Base-by-base conservation (phyloP, 108 stramenopile genomes). In the Seminavis robusta region DNA sequence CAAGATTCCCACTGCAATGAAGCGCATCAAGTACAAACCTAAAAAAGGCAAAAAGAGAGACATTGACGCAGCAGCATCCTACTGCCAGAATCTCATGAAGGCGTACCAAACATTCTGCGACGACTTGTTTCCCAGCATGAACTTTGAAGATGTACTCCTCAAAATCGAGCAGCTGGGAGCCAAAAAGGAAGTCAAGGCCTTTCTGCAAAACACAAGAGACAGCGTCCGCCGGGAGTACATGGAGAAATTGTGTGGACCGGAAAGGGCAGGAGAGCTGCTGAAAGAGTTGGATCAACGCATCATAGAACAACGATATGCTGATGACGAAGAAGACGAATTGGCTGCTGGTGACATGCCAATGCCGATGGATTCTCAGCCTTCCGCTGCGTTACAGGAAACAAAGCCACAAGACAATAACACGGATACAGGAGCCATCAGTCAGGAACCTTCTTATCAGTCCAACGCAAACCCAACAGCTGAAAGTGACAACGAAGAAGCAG, bases 241-340 rank as follows among this genome's bases (percentile, higher is more conserved):
- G 33, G 79, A 80, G 40, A 59, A 54, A 3, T 40, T 83, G 33
- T 80, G 66, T 54, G 83, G 85, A 24, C 51, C 41, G 6, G 85
- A 83, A 62, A 68, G 63, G 56, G 68, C 80, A 0, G 59, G 69
- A 19, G 32, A 39, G 16, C 46, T 87, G 36, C 40, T 91, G 51
- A 38, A 52, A 27, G 85, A 91, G 65, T 61, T 91, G 47, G 71
- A 90, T n/a, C n/a, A n/a, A n/a, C n/a, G n/a, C n/a, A n/a, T 37
- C 34, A 71, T 59, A 73, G 77, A 10, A n/a, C n/a, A n/a, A n/a
- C n/a, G n/a, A n/a, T n/a, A n/a, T n/a, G n/a, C n/a, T n/a, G n/a
- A n/a, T n/a, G n/a, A n/a, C n/a, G n/a, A n/a, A n/a, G n/a, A n/a
- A n/a, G n/a, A n/a, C n/a, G n/a, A n/a, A n/a, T n/a, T n/a, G n/a